These are phyloP conservation scores for Nepenthes alata DNA, from an alignment of 179 eudicot species.

Conservation along the genomic window DNA sequence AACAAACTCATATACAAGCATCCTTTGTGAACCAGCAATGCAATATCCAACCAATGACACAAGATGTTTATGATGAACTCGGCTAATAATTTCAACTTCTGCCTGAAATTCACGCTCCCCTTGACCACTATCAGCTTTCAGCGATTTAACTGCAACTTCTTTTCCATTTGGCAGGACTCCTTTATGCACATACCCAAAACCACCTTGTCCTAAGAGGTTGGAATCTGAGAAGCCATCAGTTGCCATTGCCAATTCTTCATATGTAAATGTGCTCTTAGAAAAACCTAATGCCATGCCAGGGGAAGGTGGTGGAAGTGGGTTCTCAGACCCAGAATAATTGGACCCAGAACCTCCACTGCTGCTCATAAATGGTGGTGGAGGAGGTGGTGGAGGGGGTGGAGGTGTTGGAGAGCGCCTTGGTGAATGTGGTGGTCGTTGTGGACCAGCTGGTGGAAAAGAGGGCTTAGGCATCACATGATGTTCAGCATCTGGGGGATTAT, in stretches of 20 bases:
- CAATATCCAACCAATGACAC: constrained; percentile 94
- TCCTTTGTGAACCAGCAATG: constrained; percentile 47
- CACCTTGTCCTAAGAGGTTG: constrained; percentile 90
- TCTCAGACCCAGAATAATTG: constrained; percentile 45
- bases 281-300: constrained; percentile 51
- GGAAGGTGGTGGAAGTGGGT: constrained; percentile 38
- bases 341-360: constrained; percentile 68
- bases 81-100: constrained; percentile 88
- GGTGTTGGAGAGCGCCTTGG: constrained; percentile 13
- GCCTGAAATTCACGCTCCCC: constrained; percentile 96
- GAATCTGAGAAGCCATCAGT: constrained; percentile 73
- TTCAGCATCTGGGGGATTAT: constrained; percentile 18
- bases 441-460: constrained; percentile 18
- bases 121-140: constrained; percentile 84
- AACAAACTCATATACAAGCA: constrained; percentile 91
- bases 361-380: constrained; percentile 23
- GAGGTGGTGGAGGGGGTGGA: constrained; percentile 27
- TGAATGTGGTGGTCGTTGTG: constrained; percentile 36
- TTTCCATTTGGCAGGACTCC: constrained; percentile 93
- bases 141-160: constrained; percentile 77
- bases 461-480: constrained; percentile 3
- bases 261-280: constrained; percentile 55
- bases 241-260: constrained; percentile 73
- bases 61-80: constrained; percentile 96
- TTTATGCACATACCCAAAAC: constrained; percentile 82